Evolutionary conservation across 805 yeast species (phyloP).

Genomic region (Wickerhamiella lipophila): DNA sequence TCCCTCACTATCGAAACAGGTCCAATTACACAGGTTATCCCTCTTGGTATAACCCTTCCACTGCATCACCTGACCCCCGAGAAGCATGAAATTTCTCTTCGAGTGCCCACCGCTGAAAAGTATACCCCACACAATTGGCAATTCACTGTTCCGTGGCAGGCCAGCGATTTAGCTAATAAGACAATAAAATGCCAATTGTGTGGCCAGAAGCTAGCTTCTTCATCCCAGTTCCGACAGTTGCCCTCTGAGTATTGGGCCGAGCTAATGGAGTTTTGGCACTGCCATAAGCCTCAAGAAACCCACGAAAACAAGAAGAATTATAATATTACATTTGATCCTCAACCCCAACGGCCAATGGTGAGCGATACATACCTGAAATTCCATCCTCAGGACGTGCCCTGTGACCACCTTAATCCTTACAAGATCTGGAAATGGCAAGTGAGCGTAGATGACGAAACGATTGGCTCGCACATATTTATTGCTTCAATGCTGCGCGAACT

Average conservation of each 20-base stretch:
- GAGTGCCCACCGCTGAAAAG: background rate
- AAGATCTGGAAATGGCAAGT: constrained; percentile 50
- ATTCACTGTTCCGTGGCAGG: constrained; percentile 7
- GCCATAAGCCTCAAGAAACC: constrained; percentile 42
- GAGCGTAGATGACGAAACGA: constrained; percentile 22
- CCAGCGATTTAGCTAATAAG: background rate
- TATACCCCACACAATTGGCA: constrained; percentile 7
- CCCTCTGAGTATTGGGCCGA: constrained; percentile 93
- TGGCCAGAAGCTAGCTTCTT: background rate
- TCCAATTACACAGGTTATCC: background rate
- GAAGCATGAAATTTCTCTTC: background rate
- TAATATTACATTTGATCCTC: constrained; percentile 31
- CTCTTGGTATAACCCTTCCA: background rate
- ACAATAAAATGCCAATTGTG: background rate
- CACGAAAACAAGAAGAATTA: constrained; percentile 19
- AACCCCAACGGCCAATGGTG: constrained; percentile 33
- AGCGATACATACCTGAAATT: constrained; percentile 47
- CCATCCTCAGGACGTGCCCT: constrained; percentile 21
- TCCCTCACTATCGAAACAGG: background rate
- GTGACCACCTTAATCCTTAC: constrained; percentile 6
- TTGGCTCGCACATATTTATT: constrained; percentile 14
- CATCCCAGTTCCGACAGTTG: constrained; percentile 38
- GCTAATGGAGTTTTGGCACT: constrained; percentile 95
- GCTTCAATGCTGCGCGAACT: constrained; percentile 21
- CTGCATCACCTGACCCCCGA: background rate